Base-by-base conservation (phyloP, 2,329 filamentous ascomycete species). In the Didymella glomerata region DNA sequence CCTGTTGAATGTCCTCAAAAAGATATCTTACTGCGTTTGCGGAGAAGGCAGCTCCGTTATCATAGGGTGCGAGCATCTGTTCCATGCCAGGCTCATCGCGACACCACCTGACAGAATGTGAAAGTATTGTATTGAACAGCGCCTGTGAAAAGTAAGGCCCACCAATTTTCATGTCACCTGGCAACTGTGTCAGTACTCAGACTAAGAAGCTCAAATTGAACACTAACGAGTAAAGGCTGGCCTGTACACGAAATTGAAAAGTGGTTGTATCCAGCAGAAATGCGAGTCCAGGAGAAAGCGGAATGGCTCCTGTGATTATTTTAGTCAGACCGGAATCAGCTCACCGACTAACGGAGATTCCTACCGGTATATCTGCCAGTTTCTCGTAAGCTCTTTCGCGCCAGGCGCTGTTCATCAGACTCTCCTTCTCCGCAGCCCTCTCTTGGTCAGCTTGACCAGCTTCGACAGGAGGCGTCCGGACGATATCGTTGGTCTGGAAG, bases 231-330 rank as follows among this genome's bases (percentile, higher is more conserved):
- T 48, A 32, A 48, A 40, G 10, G 47, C 32, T 27, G 47, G 32
- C 14, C 47, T 25, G 32, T 48, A 48, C 8, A 48, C 22, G 11
- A 48, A 48, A 18, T 48, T 48, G 32, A 48, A 48, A 2, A 48
- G 47, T 16, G 32, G 32, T 24, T 48, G 47, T 18, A 48, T 48
- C 32, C 47, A 48, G 25, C 47, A 48, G 32, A 48, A 48, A 18
- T 48, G 47, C 16, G 47, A 48, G 6, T 48, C 47, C 22, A 48
- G 22, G 5, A 48, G 32, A 7, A 34, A 48, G 16, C 47, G 47
- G 18, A 38, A 48, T n/a, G 47, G 47, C 32, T 48, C 47, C 47
- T 48, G 16, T 40, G 25, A 4, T 11, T n/a, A n/a, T 13, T 20
- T 24, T 9, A 27, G 30, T 36, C 20, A 30, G 32, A 5, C 14